Evolutionary conservation across 2,329 filamentous ascomycete genomes (phyloP), one percentile per base, ranked within the genome.

Genomic region (Blastomyces gilchristii): DNA sequence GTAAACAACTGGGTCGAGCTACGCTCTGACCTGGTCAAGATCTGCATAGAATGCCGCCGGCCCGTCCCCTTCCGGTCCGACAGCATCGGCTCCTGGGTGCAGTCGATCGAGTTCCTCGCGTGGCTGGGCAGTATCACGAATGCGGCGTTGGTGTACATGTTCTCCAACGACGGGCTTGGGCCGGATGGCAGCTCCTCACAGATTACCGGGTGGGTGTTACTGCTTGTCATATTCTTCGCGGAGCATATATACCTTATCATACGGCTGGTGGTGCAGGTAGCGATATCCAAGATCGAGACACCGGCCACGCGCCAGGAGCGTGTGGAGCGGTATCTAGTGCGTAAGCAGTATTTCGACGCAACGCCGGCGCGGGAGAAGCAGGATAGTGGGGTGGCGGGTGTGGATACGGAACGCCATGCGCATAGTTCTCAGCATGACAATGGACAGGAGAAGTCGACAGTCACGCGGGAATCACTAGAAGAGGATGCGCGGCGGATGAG

Each of bases 1-100:
- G 79, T 94, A 75, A 97, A 97, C 78, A 95, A 97, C 78, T 97
- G 93, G 91, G 79, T 99, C 63, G 94, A 97, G 73, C 83, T 97
- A 49, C 89, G 94, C 52, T 90, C 90, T 0, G 94, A 99, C 72
- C 92, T 93, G 1, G 83, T 96, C 78, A 99, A 99, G 75, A 96
- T 97, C 69, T 91, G 91, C 63, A 82, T 91, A 58, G 88, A 92
- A 74, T 92, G 90, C 80, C 88, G 93, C 70, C 87, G 94, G 3
- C 94, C 94, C 0, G 90, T 90, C 47, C 94, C 94, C 0, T 91
- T 89, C 83, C 86, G 94, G 61, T 87, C 91, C 1, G 94, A 97
- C 76, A 94, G 90, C 0, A 97, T 99, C 68, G 94, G 94, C 0
- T 92, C 94, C 0, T 97, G 91, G 88, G 80, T 97, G 14, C 85